Percentiles rank a stretch among this genome's conserved stretches.
These are phyloP conservation scores for Martensiomyces pterosporus DNA, from an alignment of 192 early-diverging fungal species.

Conservation along the genomic window DNA sequence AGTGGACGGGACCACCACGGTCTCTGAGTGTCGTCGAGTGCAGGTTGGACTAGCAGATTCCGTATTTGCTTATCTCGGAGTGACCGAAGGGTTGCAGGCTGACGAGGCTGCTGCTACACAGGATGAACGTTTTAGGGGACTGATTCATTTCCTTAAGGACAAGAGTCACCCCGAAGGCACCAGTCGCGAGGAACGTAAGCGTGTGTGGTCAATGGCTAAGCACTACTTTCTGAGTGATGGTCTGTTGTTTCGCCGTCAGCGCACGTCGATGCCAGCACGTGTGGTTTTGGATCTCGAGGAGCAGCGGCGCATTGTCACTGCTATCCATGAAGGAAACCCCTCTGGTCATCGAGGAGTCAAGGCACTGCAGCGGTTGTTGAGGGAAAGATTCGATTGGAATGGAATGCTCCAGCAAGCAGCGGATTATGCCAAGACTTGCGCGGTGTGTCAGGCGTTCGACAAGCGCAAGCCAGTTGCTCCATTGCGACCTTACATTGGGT, in stretches of 20 bases:
- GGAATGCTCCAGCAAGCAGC: neutral
- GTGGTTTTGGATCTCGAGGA: neutral
- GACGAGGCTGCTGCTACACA: too few relatives aligned
- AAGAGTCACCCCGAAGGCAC: neutral
- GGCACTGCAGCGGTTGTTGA: neutral
- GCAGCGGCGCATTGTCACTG: neutral
- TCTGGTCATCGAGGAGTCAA: conserved; percentile 1
- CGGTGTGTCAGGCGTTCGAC: conserved; percentile 1
- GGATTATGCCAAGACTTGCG: neutral
- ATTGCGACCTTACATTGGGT: neutral
- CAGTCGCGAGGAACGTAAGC: neutral
- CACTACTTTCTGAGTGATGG: conserved; percentile 1
- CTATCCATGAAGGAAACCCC: conserved; percentile 4
- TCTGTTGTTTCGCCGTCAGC: neutral
- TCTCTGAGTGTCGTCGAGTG: neutral
- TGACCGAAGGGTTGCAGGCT: neutral
- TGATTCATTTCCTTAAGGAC: neutral
- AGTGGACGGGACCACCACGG: neutral
- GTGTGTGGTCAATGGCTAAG: neutral
- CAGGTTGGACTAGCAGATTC: neutral
- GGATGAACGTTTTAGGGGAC: neutral
- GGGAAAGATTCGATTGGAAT: conserved; percentile 1
- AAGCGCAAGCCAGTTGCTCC: neutral
- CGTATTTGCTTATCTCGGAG: neutral
- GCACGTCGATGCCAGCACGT: neutral